Percentiles rank a stretch among this genome's conserved stretches.
Conservation (phyloP, 2,329 filamentous ascomycete genomes). For the Pseudopithomyces chartarum region DNA sequence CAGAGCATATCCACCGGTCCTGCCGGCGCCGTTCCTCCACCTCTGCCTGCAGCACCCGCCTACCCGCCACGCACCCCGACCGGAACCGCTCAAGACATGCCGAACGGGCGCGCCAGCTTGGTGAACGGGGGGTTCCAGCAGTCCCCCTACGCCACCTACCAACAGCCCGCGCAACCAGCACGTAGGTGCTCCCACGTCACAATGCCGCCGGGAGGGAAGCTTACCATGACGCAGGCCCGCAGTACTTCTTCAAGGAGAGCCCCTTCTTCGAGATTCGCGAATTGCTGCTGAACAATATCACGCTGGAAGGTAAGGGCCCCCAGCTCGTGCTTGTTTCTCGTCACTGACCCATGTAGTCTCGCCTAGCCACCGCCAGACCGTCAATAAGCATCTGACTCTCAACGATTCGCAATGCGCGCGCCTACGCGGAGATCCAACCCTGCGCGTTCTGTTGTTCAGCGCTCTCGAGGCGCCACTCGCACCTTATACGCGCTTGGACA, state of each 20-base stretch:
- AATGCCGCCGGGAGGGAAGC: background rate
- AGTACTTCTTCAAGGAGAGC: slow-evolving; percentile 70
- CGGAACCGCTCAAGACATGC: slow-evolving; percentile 21
- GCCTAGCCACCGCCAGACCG: slow-evolving; percentile 63
- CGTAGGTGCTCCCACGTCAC: slow-evolving; percentile 17
- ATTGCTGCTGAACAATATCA: slow-evolving; percentile 66
- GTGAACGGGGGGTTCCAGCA: slow-evolving; percentile 22
- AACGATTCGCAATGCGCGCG: slow-evolving; percentile 59
- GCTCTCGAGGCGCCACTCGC: slow-evolving; percentile 60
- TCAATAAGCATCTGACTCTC: slow-evolving; percentile 63
- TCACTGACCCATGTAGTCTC: slow-evolving; percentile 51
- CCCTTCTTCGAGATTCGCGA: slow-evolving; percentile 80
- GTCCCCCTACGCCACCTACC: slow-evolving; percentile 16
- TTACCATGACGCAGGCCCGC: slow-evolving; percentile 21
- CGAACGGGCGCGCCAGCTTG: slow-evolving; percentile 29
- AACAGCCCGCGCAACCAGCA: slow-evolving; percentile 17
- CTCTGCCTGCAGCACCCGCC: slow-evolving; percentile 15
- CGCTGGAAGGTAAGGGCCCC: slow-evolving; percentile 70
- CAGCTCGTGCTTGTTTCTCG: background rate
- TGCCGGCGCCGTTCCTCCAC: slow-evolving; percentile 28
- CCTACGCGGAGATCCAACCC: slow-evolving; percentile 64
- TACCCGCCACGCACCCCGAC: slow-evolving; percentile 21
- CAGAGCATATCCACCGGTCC: slow-evolving; percentile 49
- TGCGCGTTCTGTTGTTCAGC: slow-evolving; percentile 84
- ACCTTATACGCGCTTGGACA: slow-evolving; percentile 58